Conservation (phyloP, 129 eudicot species). For the Arctium lappa region DNA sequence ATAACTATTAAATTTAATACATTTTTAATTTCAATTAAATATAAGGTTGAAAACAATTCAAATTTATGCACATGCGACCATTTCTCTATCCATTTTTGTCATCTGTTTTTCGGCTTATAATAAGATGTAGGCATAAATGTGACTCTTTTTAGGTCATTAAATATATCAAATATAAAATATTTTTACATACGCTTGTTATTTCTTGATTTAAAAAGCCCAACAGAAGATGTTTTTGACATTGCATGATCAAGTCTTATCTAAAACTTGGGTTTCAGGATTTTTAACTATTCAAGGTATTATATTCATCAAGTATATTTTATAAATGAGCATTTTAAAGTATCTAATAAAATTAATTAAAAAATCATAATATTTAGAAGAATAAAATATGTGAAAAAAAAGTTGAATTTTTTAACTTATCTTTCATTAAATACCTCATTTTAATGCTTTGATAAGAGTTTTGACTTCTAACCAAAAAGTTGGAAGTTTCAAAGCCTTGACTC, state of each 20-base stretch:
- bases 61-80: background rate
- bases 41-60: background rate
- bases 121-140: conserved; percentile 8
- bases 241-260: too few relatives aligned
- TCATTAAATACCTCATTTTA: conserved; percentile 8
- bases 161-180: background rate
- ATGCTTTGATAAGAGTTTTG: conserved; percentile 17
- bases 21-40: background rate
- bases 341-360: background rate
- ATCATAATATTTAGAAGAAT: background rate
- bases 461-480: conserved; percentile 4
- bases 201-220: background rate
- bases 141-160: background rate
- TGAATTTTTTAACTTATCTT: background rate
- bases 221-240: too few relatives aligned
- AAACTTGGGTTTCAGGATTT: background rate
- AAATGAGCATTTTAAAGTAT: too few relatives aligned
- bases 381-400: background rate
- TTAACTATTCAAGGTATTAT: background rate
- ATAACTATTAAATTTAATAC: conserved; percentile 9
- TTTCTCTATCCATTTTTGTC: background rate
- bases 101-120: background rate
- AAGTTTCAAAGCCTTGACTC: conserved; percentile 10
- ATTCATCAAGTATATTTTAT: background rate
- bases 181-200: background rate